phyloP scores from a whole-genome alignment of 2,329 filamentous ascomycete species.

The Trichoderma sp. region DNA sequence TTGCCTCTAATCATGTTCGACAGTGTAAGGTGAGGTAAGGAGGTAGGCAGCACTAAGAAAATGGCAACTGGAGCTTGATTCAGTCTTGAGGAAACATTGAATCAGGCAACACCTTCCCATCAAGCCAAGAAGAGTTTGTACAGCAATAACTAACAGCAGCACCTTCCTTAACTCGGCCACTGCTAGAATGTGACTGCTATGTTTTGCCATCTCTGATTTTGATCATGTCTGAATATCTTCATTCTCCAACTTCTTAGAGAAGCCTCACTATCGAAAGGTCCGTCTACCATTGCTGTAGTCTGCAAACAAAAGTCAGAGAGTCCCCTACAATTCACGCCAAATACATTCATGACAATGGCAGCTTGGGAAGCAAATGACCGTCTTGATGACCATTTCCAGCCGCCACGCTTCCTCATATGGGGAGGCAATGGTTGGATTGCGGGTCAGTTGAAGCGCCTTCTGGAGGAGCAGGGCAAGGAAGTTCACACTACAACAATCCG shows the following conservation, averaged over 20 bases:
- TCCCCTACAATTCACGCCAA: background rate
- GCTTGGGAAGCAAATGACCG: background rate
- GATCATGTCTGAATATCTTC: background rate
- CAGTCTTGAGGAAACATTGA: too few species aligned
- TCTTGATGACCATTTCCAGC: background rate
- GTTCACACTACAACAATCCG: slow-evolving; percentile 59
- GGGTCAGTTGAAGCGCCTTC: slow-evolving; percentile 56
- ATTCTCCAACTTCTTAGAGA: background rate
- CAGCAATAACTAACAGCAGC: background rate
- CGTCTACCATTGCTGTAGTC: background rate
- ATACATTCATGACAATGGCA: background rate
- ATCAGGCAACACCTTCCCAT: background rate
- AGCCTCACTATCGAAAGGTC: background rate
- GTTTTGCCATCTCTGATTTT: background rate
- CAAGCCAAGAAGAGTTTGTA: background rate
- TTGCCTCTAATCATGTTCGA: background rate
- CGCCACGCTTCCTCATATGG: slow-evolving; percentile 58
- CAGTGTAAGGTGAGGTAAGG: background rate
- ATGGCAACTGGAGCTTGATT: background rate
- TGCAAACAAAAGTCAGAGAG: background rate
- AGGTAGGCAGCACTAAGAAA: background rate
- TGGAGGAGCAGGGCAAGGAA: slow-evolving; percentile 58
- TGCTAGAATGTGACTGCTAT: background rate
- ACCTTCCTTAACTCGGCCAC: background rate
- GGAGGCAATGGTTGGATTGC: slow-evolving; percentile 63